Evolutionary conservation across 306 rosid species (phyloP).

Genomic region (Cucumis cinereus): DNA sequence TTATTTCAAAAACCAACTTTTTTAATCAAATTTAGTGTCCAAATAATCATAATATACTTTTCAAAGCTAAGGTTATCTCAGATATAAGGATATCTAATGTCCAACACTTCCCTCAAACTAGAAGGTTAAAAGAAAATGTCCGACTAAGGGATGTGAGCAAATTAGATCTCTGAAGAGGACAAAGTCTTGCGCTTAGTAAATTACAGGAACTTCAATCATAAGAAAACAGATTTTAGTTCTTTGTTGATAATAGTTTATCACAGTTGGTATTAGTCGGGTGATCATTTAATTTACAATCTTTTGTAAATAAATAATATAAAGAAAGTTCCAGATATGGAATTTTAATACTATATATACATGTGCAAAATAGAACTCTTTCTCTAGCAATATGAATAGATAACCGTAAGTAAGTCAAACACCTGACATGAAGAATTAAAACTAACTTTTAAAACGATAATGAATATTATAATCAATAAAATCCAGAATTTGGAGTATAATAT

Average conservation of each 20-base stretch:
- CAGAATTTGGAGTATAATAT: neutral
- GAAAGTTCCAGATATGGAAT: neutral
- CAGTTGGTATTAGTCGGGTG: neutral
- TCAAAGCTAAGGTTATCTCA: neutral
- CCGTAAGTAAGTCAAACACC: neutral
- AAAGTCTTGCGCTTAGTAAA: neutral
- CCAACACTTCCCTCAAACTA: neutral
- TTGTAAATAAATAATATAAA: neutral
- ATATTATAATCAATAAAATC: neutral
- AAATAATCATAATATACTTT: neutral
- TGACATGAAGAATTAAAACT: neutral
- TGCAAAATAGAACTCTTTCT: constrained; percentile 7
- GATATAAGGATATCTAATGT: neutral
- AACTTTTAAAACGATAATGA: neutral
- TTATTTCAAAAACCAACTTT: neutral
- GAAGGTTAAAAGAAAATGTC: neutral
- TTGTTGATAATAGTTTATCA: neutral
- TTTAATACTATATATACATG: neutral
- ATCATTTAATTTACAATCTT: neutral
- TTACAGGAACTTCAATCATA: neutral
- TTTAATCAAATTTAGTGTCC: neutral
- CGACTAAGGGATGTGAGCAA: neutral
- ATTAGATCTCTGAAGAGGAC: neutral
- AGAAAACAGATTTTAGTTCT: neutral
- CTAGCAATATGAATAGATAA: neutral